These are phyloP conservation scores for Aurinia saxatilis DNA, from an alignment of 345 rosid species.

Conservation along the genomic window DNA sequence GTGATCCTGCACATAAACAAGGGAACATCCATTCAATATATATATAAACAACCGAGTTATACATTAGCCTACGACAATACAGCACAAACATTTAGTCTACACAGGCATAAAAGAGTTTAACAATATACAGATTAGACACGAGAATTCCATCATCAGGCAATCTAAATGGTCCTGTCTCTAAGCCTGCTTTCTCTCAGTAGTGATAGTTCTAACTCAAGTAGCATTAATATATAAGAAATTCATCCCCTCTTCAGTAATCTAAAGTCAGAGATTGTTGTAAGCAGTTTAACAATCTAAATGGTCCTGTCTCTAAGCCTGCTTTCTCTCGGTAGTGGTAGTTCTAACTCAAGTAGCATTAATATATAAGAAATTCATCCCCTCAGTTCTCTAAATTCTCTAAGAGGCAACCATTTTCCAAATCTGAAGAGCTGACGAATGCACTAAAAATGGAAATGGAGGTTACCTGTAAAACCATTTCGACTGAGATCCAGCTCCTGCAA, in stretches of 20 bases:
- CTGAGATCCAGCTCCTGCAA: slow-evolving; percentile 83
- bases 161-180: too few relatives aligned
- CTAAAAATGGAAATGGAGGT: neutral
- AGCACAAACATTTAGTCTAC: neutral
- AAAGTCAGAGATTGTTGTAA: too few relatives aligned
- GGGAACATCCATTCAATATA: slow-evolving; percentile 12
- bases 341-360: neutral
- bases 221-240: neutral
- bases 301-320: too few relatives aligned
- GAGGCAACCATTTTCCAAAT: too few relatives aligned
- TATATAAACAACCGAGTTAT: neutral
- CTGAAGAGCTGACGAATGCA: too few relatives aligned
- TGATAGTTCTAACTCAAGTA: neutral
- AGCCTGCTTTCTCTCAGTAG: neutral
- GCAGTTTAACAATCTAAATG: neutral
- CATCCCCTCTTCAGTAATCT: neutral
- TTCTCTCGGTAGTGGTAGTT: too few relatives aligned
- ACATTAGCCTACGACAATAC: neutral
- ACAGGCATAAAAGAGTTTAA: too few relatives aligned
- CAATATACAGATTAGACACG: too few relatives aligned
- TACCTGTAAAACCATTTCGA: slow-evolving; percentile 82
- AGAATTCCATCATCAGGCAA: neutral
- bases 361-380: too few relatives aligned
- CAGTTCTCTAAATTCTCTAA: too few relatives aligned
- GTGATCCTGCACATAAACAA: slow-evolving; percentile 48